A percentile compares a stretch with the other conserved stretches of the same genome.
phyloP scores from a whole-genome alignment of 179 eudicot genomes.

The Amaranthus tricolor region DNA sequence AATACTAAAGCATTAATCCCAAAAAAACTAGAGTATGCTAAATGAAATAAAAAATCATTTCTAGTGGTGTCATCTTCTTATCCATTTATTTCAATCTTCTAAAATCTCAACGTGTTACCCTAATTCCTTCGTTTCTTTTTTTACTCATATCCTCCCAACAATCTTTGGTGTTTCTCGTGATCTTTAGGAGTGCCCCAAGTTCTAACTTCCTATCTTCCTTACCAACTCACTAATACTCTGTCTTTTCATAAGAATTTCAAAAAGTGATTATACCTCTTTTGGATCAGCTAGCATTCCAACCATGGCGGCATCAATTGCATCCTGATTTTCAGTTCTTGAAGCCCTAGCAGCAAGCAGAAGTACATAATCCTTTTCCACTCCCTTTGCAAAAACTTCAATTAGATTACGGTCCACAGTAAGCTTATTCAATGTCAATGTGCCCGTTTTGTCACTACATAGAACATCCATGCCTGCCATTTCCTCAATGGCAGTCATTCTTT shows the following conservation, averaged over 20 bases:
- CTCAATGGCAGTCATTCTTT: conserved; percentile 97
- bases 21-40: too few relatives aligned
- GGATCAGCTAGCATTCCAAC: conserved; percentile 89
- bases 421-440: conserved; percentile 84
- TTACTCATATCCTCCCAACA: too few relatives aligned
- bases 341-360: conserved; percentile 83
- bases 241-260: background rate
- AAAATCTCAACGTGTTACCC: too few relatives aligned
- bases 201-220: too few relatives aligned
- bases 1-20: too few relatives aligned
- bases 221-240: too few relatives aligned
- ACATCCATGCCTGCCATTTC: conserved; percentile 99
- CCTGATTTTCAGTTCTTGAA: conserved; percentile 89
- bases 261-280: conserved; percentile 57
- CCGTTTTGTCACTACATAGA: conserved; percentile 92
- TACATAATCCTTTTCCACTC: conserved; percentile 74
- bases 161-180: too few relatives aligned
- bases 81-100: too few relatives aligned
- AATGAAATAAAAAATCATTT: too few relatives aligned
- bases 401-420: conserved; percentile 61
- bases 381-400: conserved; percentile 72
- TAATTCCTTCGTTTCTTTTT: too few relatives aligned
- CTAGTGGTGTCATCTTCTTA: too few relatives aligned
- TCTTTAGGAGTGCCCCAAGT: too few relatives aligned
- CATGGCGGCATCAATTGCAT: conserved; percentile 89